These are phyloP conservation scores for Podila epicladia DNA, from an alignment of 192 early-diverging fungal genomes.

Conservation along the genomic window DNA sequence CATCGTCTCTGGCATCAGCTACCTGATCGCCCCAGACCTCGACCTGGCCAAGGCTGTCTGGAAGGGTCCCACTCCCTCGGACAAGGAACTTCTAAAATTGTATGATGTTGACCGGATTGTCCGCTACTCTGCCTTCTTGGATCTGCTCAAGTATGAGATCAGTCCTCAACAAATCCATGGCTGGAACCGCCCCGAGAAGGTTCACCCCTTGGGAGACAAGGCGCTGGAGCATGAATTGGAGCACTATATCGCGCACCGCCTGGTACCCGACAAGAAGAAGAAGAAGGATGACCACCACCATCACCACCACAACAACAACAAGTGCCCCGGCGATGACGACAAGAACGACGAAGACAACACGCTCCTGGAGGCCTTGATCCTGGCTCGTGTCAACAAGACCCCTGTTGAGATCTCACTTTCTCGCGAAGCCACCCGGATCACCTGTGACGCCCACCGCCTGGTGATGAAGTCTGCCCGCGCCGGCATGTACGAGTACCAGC, in stretches of 20 bases:
- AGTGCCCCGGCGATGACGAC: conserved; percentile 4
- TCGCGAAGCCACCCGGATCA: conserved; percentile 81
- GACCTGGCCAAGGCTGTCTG: conserved; percentile 79
- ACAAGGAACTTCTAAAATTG: conserved; percentile 57
- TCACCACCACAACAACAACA: conserved; percentile 1
- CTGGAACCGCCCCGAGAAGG: conserved; percentile 51
- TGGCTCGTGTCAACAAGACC: conserved; percentile 85
- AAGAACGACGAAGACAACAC: conserved; percentile 27
- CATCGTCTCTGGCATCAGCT: conserved; percentile 63
- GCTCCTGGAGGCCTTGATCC: conserved; percentile 72
- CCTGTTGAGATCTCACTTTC: conserved; percentile 80
- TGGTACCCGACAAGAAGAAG: conserved; percentile 10
- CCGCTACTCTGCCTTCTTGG: conserved; percentile 65
- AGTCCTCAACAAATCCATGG: conserved; percentile 57
- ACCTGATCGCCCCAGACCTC: conserved; percentile 75
- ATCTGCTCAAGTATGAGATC: conserved; percentile 51
- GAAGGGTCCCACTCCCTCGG: conserved; percentile 75
- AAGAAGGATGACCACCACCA: neutral
- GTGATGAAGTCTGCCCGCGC: conserved; percentile 74
- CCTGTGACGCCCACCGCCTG: conserved; percentile 77
- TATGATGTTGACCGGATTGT: conserved; percentile 80
- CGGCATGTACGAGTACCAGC: conserved; percentile 77
- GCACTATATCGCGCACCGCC: conserved; percentile 33
- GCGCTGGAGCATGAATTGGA: conserved; percentile 31
- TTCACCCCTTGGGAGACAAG: conserved; percentile 25